Evolutionary conservation across 73 alveolate genomes (phyloP).

Genomic region (Loxodes magnus): DNA sequence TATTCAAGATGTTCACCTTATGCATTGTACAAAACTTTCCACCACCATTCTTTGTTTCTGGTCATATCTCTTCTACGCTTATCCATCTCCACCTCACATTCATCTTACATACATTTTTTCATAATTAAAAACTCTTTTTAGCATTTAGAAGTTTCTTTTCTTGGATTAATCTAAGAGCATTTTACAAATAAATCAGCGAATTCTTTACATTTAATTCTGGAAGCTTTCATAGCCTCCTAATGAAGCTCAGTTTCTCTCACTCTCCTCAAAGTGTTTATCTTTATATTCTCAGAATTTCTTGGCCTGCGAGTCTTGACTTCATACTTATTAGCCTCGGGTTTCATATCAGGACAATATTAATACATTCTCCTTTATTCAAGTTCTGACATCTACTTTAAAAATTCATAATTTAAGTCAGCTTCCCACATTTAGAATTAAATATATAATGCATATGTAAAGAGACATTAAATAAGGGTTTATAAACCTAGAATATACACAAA

Average conservation of each 20-base stretch:
- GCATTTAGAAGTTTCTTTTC: conserved; percentile 41
- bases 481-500: neutral
- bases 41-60: conserved; percentile 52
- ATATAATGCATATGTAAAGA: neutral
- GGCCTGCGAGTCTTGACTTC: conserved; percentile 37
- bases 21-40: conserved; percentile 44
- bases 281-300: conserved; percentile 18
- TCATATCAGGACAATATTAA: conserved; percentile 1
- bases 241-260: conserved; percentile 36
- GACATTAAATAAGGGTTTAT: neutral
- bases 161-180: conserved; percentile 28
- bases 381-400: neutral
- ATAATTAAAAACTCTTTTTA: conserved; percentile 23
- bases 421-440: conserved; percentile 3
- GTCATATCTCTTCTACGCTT: conserved; percentile 41
- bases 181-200: conserved; percentile 20
- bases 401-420: conserved; percentile 2
- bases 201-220: conserved; percentile 33
- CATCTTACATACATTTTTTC: conserved; percentile 35
- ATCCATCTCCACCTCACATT: conserved; percentile 39
- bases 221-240: conserved; percentile 27
- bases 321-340: conserved; percentile 13
- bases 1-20: conserved; percentile 43
- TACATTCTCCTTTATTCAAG: neutral
- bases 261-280: conserved; percentile 33